Evolutionary conservation across 2,329 filamentous ascomycete genomes (phyloP).

Genomic region (Scorias spongiosa): DNA sequence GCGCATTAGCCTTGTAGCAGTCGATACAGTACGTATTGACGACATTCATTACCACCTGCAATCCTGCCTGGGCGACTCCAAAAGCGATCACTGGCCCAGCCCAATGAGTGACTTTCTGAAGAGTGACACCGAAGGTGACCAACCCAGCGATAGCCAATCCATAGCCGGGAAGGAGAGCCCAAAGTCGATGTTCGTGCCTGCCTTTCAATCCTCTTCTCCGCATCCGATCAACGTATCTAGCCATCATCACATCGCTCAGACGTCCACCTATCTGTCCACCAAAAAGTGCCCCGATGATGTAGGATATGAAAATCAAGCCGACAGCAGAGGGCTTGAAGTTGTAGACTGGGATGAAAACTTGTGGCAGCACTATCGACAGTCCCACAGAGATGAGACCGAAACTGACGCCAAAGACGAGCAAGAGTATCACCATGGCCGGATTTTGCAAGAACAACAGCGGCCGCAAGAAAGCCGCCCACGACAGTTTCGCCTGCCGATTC

Average conservation of each 20-base stretch:
- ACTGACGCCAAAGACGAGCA: background rate
- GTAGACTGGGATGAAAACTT: background rate
- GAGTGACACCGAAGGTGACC: slow-evolving; percentile 18
- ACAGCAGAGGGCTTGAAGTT: background rate
- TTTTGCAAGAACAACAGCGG: background rate
- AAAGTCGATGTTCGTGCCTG: background rate
- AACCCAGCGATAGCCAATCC: slow-evolving; percentile 7
- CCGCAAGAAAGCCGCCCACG: background rate
- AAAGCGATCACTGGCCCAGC: slow-evolving; percentile 23
- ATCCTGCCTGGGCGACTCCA: slow-evolving; percentile 20
- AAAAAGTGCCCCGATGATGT: background rate
- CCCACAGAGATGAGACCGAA: background rate
- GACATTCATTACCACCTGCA: slow-evolving; percentile 23
- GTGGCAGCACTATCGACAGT: background rate
- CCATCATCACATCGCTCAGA: background rate
- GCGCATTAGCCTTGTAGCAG: slow-evolving; percentile 22
- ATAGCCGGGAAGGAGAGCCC: background rate
- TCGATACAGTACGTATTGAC: slow-evolving; percentile 23
- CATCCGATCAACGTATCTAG: background rate
- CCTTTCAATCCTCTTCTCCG: background rate
- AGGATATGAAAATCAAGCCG: background rate
- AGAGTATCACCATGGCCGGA: background rate
- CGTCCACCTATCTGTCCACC: background rate
- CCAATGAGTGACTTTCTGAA: slow-evolving; percentile 19
- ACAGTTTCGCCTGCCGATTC: background rate